Evolutionary conservation across 1,284 basidiomycete genomes (phyloP).

Genomic region (Mycena sp.): DNA sequence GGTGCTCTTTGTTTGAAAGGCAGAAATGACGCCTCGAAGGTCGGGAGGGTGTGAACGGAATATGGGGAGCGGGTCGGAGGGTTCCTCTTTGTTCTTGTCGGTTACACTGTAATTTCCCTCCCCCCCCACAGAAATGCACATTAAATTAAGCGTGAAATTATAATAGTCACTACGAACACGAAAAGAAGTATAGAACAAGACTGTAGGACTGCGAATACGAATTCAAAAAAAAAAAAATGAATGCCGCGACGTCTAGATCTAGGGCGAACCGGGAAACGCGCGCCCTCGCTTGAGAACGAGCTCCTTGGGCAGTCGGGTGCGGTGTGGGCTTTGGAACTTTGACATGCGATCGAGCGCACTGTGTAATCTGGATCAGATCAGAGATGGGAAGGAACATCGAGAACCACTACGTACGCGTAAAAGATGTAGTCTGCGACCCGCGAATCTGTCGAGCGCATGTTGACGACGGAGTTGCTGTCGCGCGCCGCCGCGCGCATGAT

Average conservation of each 20-base stretch:
- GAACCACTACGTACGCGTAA: neutral
- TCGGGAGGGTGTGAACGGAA: no score
- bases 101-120: no score
- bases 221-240: neutral
- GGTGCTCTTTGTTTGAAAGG: no score
- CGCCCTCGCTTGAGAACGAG: neutral
- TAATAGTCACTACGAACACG: neutral
- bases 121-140: neutral
- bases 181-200: neutral
- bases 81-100: no score
- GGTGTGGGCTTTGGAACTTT: neutral
- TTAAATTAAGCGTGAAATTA: neutral
- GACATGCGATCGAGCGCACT: constrained; percentile 1
- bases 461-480: neutral
- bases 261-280: constrained; percentile 6
- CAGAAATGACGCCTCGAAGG: no score
- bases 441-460: no score
- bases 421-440: neutral
- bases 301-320: constrained; percentile 4
- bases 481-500: no score
- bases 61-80: no score
- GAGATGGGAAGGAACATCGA: neutral
- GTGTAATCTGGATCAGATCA: neutral
- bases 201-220: neutral
- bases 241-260: neutral